Conservation (phyloP, 1,284 basidiomycete species). For the Phlebopus sp. region DNA sequence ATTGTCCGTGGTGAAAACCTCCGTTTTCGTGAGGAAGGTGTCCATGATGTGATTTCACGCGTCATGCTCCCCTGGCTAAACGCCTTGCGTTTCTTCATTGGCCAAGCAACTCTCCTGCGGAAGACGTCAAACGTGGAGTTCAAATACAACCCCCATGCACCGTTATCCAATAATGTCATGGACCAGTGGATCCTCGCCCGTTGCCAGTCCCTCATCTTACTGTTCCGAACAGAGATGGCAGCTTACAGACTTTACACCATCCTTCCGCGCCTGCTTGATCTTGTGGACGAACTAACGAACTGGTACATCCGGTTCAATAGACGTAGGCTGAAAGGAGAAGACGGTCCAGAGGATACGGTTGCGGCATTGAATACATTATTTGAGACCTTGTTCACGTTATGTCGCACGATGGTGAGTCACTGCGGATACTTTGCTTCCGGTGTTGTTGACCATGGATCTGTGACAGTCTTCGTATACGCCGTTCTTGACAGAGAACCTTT, state of each 20-base stretch:
- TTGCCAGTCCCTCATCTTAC: constrained; percentile 93
- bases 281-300: constrained; percentile 97
- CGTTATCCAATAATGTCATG: constrained; percentile 93
- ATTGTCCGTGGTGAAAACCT: constrained; percentile 98
- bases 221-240: constrained; percentile 94
- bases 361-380: constrained; percentile 94
- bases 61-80: constrained; percentile 99
- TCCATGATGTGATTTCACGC: constrained; percentile 92
- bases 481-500: constrained; percentile 96
- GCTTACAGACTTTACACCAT: constrained; percentile 98
- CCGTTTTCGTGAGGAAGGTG: constrained; percentile 97
- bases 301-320: constrained; percentile 99
- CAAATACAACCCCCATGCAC: constrained; percentile 83
- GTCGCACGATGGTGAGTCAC: constrained; percentile 81
- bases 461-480: constrained; percentile 94
- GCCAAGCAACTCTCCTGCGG: constrained; percentile 88
- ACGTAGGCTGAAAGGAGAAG: constrained; percentile 92
- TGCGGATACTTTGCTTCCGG: constrained; percentile 1
- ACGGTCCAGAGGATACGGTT: constrained; percentile 85
- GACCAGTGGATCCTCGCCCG: constrained; percentile 97
- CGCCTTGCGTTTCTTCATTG: constrained; percentile 98
- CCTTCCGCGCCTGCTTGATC: constrained; percentile 88
- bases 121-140: constrained; percentile 83
- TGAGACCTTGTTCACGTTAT: constrained; percentile 92
- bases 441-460: constrained; percentile 14